These are phyloP conservation scores for Discostella stelligeroides DNA, from an alignment of 108 stramenopile species.

Conservation along the genomic window DNA sequence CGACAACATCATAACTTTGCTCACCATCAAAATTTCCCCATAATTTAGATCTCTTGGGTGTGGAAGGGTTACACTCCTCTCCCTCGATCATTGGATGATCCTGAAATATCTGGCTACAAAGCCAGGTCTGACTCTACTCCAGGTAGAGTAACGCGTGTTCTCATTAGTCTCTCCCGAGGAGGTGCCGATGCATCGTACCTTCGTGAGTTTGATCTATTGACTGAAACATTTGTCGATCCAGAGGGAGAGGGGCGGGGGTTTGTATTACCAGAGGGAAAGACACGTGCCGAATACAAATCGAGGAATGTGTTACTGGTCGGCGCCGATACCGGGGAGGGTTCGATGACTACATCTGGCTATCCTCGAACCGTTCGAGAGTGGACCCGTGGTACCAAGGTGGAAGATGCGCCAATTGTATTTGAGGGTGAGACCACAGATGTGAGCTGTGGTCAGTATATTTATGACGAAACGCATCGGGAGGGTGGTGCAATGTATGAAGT, in stretches of 20 bases:
- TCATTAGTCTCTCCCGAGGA: conserved; percentile 80
- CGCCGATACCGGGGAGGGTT: conserved; percentile 58
- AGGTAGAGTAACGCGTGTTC: conserved; percentile 56
- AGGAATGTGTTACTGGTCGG: conserved; percentile 67
- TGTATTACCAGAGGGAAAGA: conserved; percentile 82
- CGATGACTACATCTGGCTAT: conserved; percentile 88
- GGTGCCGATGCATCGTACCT: conserved; percentile 88
- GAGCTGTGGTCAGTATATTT: conserved; percentile 65
- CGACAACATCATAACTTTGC: no score
- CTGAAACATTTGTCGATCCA: conserved; percentile 74
- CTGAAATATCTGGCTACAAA: conserved; percentile 35
- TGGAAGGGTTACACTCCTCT: conserved; percentile 77
- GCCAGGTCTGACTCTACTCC: not conserved
- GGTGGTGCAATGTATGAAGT: conserved; percentile 78
- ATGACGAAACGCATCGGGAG: conserved; percentile 68
- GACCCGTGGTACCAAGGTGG: conserved; percentile 85
- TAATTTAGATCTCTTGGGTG: conserved; percentile 73
- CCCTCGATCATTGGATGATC: conserved; percentile 63
- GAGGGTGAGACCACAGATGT: conserved; percentile 90
- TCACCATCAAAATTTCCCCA: not conserved
- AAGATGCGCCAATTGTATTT: conserved; percentile 85
- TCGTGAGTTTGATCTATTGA: conserved; percentile 88
- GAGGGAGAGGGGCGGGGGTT: conserved; percentile 50
- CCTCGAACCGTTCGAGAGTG: conserved; percentile 88
- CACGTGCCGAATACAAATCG: conserved; percentile 48